phyloP scores from a whole-genome alignment of 352 stramenopile genomes.

The Globisporangium mamillatum region DNA sequence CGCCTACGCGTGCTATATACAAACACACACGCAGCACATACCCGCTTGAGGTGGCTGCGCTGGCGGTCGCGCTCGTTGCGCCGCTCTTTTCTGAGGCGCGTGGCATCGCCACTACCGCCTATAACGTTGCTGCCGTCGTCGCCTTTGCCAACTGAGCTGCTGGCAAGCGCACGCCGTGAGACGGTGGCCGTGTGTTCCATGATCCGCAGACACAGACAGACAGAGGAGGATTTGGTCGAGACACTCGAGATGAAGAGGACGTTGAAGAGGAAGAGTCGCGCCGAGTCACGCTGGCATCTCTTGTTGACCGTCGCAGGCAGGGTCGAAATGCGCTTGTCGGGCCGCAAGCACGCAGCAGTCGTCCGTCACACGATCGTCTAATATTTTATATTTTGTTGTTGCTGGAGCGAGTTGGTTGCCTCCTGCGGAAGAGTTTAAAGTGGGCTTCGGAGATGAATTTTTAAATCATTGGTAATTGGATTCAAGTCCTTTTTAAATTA shows the following conservation, averaged over 20 bases:
- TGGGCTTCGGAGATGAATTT: neutral
- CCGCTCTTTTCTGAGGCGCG: conserved; percentile 27
- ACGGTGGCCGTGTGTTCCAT: neutral
- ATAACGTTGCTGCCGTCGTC: neutral
- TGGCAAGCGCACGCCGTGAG: neutral
- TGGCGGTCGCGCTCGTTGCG: conserved; percentile 64
- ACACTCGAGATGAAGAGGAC: neutral
- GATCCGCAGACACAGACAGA: neutral
- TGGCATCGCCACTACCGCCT: neutral
- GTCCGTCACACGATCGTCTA: no score
- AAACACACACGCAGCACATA: conserved; percentile 13
- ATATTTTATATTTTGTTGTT: no score
- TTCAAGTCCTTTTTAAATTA: no score
- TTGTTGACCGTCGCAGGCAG: conserved; percentile 23
- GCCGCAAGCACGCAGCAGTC: no score
- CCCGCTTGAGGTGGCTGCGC: conserved; percentile 51
- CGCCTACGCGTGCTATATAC: neutral
- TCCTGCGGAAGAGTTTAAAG: no score
- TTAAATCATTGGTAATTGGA: no score
- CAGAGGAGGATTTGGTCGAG: neutral
- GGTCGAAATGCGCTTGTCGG: neutral
- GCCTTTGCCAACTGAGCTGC: neutral
- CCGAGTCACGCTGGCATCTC: conserved; percentile 19
- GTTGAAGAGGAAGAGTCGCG: neutral
- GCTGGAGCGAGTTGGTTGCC: no score